These are phyloP conservation scores for Taphrina flavorubra DNA, from an alignment of 1,139 yeast species.

Conservation along the genomic window DNA sequence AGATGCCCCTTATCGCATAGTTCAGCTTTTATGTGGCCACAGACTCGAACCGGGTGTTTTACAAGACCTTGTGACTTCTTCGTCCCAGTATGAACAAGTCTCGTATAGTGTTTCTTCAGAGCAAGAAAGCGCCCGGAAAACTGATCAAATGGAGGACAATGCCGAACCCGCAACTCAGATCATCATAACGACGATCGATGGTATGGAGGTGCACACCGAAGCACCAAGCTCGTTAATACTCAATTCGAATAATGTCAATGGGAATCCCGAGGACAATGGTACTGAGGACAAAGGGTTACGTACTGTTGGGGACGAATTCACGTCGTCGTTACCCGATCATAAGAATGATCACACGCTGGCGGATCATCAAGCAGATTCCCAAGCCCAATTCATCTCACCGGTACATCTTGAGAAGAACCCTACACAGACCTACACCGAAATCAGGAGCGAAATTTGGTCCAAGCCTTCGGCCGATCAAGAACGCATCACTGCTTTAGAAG, in stretches of 20 bases:
- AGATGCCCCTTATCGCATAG: conserved; percentile 8
- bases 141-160: not conserved
- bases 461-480: conserved; percentile 16
- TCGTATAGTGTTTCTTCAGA: not conserved
- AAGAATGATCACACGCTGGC: not conserved
- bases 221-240: not conserved
- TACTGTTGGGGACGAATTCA: not conserved
- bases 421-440: not conserved
- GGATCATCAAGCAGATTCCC: not conserved
- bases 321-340: not conserved
- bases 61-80: not conserved
- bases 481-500: conserved; percentile 19
- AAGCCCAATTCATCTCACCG: conserved; percentile 33
- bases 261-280: not conserved
- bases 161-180: conserved; percentile 15
- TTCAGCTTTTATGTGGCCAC: conserved; percentile 16
- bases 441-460: conserved; percentile 23
- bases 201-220: conserved; percentile 37
- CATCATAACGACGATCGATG: conserved; percentile 29
- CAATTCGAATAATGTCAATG: not conserved
- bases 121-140: not conserved
- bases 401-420: conserved; percentile 23
- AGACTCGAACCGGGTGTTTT: not conserved
- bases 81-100: conserved; percentile 15
- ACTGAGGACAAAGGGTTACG: not conserved